Percentiles rank a stretch among this genome's conserved stretches.
These are phyloP conservation scores for Tricholoma furcatifolium DNA, from an alignment of 768 basidiomycete species.

Conservation along the genomic window DNA sequence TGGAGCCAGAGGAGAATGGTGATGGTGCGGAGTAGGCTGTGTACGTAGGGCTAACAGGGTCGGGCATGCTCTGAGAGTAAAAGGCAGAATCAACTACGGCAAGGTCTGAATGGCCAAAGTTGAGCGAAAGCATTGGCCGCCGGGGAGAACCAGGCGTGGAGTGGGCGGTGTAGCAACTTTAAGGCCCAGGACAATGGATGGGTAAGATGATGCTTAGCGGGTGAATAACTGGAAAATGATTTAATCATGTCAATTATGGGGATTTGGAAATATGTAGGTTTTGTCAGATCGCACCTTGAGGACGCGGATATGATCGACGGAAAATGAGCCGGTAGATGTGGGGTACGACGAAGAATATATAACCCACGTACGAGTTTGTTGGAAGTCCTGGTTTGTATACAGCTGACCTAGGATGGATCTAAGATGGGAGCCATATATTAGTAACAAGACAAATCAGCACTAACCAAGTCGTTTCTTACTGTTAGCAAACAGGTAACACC, in stretches of 20 bases:
- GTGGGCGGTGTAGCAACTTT: slow-evolving; percentile 1
- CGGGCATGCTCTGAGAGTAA: slow-evolving; percentile 19
- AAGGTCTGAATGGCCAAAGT: slow-evolving; percentile 5
- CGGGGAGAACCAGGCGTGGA: not conserved
- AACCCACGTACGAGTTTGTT: not conserved
- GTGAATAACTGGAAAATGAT: slow-evolving; percentile 5
- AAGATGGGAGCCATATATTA: slow-evolving; percentile 14
- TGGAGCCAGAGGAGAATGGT: slow-evolving; percentile 38
- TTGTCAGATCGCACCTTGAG: slow-evolving; percentile 21
- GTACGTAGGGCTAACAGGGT: slow-evolving; percentile 34
- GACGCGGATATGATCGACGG: slow-evolving; percentile 29
- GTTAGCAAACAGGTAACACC: not conserved
- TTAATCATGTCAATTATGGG: slow-evolving; percentile 13
- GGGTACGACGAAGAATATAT: slow-evolving; percentile 1
- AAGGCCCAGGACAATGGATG: not conserved
- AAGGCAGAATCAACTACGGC: slow-evolving; percentile 5
- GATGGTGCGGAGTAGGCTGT: slow-evolving; percentile 36
- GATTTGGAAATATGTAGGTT: slow-evolving; percentile 11
- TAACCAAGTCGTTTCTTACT: not conserved
- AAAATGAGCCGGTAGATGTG: not conserved
- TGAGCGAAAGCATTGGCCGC: slow-evolving; percentile 13
- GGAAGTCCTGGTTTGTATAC: slow-evolving; percentile 10
- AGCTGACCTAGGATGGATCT: slow-evolving; percentile 22
- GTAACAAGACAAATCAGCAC: slow-evolving; percentile 9
- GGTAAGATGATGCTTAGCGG: slow-evolving; percentile 2